Conservation (phyloP, 768 basidiomycete species). For the Kwoniella bestiolae region DNA sequence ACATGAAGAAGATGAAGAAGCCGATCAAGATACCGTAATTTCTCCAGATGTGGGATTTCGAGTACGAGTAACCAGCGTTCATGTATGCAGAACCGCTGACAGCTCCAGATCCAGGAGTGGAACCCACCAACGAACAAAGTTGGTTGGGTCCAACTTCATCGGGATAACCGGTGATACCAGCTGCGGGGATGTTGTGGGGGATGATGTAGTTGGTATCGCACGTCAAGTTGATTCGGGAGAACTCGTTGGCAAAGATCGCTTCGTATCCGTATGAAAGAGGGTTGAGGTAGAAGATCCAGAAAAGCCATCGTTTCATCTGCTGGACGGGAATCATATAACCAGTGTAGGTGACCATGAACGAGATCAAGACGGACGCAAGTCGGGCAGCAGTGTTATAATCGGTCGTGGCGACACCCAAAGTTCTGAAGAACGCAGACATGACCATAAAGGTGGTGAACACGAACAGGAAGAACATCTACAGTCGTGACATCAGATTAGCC, state of each 20-base stretch:
- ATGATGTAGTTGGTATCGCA: slow-evolving; percentile 51
- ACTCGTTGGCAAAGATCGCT: slow-evolving; percentile 56
- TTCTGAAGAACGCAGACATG: slow-evolving; percentile 85
- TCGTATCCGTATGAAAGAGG: slow-evolving; percentile 79
- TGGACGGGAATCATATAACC: slow-evolving; percentile 55
- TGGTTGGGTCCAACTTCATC: slow-evolving; percentile 62
- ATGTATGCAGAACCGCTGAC: slow-evolving; percentile 70
- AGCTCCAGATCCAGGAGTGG: slow-evolving; percentile 64
- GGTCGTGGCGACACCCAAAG: slow-evolving; percentile 57
- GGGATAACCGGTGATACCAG: slow-evolving; percentile 47
- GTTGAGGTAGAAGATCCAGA: slow-evolving; percentile 79
- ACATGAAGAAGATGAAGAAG: slow-evolving; percentile 72
- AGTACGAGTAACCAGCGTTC: slow-evolving; percentile 60
- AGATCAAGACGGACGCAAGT: slow-evolving; percentile 72
- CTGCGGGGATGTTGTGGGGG: slow-evolving; percentile 46
- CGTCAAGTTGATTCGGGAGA: slow-evolving; percentile 48
- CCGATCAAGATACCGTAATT: slow-evolving; percentile 70
- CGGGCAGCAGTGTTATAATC: slow-evolving; percentile 65
- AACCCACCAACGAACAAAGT: slow-evolving; percentile 76
- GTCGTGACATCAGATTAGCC: background rate
- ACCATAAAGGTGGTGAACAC: slow-evolving; percentile 65
- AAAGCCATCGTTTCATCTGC: slow-evolving; percentile 61
- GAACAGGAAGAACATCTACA: slow-evolving; percentile 62
- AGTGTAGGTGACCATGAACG: slow-evolving; percentile 65
- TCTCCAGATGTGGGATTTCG: slow-evolving; percentile 52